A percentile compares a stretch with the other conserved stretches of the same genome.
These are phyloP conservation scores for Mycena rebaudengoi DNA, from an alignment of 768 basidiomycete genomes.

Conservation along the genomic window DNA sequence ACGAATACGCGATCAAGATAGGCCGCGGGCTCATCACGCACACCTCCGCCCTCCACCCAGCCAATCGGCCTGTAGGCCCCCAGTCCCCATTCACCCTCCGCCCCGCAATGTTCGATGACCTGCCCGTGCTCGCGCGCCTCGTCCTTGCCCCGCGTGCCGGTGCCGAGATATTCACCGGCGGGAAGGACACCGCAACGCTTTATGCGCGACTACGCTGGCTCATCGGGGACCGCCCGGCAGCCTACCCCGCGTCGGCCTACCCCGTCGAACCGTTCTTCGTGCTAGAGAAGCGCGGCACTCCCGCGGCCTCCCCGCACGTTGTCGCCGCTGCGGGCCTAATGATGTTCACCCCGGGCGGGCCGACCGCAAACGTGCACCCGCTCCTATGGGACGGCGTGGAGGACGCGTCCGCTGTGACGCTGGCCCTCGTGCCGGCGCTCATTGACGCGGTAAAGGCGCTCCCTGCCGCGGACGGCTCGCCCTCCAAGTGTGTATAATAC, in stretches of 20 bases:
- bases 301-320: background rate
- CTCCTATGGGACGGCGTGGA: constrained; percentile 1
- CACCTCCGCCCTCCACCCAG: background rate
- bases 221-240: background rate
- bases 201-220: background rate
- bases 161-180: background rate
- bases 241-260: background rate
- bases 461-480: background rate
- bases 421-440: background rate
- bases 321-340: background rate
- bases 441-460: background rate
- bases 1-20: constrained; percentile 9
- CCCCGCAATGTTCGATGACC: background rate
- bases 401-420: background rate
- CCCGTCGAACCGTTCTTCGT: background rate
- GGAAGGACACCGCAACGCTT: background rate
- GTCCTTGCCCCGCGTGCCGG: background rate
- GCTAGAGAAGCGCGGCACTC: background rate
- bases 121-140: constrained; percentile 1
- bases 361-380: background rate
- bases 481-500: background rate
- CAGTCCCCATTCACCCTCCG: constrained; percentile 8
- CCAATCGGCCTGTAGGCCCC: background rate
- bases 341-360: background rate
- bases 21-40: constrained; percentile 5